A percentile compares a stretch with the other conserved stretches of the same genome.
Conservation (phyloP, 2,329 filamentous ascomycete genomes). For the Chrysoporthe austroafricana region DNA sequence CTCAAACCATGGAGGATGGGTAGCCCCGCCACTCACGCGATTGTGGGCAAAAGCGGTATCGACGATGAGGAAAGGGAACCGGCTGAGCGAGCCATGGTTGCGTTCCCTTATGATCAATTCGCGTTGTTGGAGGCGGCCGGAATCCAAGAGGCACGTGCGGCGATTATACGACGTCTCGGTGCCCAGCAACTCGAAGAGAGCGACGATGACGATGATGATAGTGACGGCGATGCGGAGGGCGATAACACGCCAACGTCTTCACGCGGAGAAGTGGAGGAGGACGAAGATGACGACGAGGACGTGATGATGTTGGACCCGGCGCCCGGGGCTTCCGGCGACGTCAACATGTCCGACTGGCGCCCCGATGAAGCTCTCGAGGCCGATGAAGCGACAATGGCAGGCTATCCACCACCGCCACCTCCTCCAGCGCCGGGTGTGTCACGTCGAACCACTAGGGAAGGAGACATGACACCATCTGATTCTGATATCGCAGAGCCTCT, state of each 20-base stretch:
- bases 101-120: constrained; percentile 44
- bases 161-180: constrained; percentile 22
- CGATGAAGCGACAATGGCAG: constrained; percentile 77
- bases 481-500: constrained; percentile 73
- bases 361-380: constrained; percentile 72
- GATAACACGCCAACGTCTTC: constrained; percentile 40
- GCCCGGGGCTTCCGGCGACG: constrained; percentile 47
- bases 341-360: constrained; percentile 54
- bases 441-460: constrained; percentile 53
- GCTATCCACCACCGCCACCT: constrained; percentile 69
- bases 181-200: constrained; percentile 39
- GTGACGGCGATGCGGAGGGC: constrained; percentile 48
- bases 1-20: constrained; percentile 86
- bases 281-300: constrained; percentile 53
- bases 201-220: constrained; percentile 50
- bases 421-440: constrained; percentile 59
- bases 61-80: constrained; percentile 76
- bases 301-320: constrained; percentile 62
- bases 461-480: constrained; percentile 70
- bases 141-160: constrained; percentile 34
- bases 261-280: constrained; percentile 40
- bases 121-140: constrained; percentile 36
- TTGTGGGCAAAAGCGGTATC: constrained; percentile 76
- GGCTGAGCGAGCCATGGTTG: constrained; percentile 37
- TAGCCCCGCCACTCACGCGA: constrained; percentile 78